phyloP scores from a whole-genome alignment of 2,329 filamentous ascomycete genomes.

The Domatiomyces catenatus region DNA sequence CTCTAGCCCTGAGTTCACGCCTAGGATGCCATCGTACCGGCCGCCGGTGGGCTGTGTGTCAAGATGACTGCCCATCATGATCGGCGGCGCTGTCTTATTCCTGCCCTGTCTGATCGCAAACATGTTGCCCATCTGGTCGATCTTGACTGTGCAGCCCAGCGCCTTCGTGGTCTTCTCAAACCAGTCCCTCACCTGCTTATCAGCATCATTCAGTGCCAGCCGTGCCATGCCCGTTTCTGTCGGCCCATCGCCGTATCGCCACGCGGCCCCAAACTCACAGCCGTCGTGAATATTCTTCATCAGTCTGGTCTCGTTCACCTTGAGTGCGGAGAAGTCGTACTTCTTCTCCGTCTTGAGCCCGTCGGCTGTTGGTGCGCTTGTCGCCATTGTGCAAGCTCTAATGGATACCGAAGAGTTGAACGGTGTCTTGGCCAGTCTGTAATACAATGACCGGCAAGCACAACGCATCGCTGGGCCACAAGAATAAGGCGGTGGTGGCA shows the following conservation, averaged over 20 bases:
- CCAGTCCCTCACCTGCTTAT: constrained; percentile 60
- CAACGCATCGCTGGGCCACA: neutral
- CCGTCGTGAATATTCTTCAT: constrained; percentile 16
- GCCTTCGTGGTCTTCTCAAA: constrained; percentile 48
- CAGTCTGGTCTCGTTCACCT: constrained; percentile 16
- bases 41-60: constrained; percentile 39
- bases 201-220: constrained; percentile 53
- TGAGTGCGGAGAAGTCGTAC: constrained; percentile 13
- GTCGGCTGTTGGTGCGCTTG: constrained; percentile 1
- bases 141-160: constrained; percentile 50
- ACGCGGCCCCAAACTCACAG: constrained; percentile 16
- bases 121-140: constrained; percentile 68
- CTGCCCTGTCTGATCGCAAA: constrained; percentile 57
- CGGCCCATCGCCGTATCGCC: constrained; percentile 16
- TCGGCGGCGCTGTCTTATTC: constrained; percentile 41
- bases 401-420: neutral
- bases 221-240: constrained; percentile 51
- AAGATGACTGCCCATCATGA: constrained; percentile 55
- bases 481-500: too few relatives aligned
- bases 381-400: neutral
- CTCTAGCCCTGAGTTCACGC: constrained; percentile 58
- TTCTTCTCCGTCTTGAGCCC: constrained; percentile 10
- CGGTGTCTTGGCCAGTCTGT: neutral
- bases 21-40: constrained; percentile 61
- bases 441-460: neutral